Conservation (phyloP, 805 yeast species). For the Isabelozyma rhagii region DNA sequence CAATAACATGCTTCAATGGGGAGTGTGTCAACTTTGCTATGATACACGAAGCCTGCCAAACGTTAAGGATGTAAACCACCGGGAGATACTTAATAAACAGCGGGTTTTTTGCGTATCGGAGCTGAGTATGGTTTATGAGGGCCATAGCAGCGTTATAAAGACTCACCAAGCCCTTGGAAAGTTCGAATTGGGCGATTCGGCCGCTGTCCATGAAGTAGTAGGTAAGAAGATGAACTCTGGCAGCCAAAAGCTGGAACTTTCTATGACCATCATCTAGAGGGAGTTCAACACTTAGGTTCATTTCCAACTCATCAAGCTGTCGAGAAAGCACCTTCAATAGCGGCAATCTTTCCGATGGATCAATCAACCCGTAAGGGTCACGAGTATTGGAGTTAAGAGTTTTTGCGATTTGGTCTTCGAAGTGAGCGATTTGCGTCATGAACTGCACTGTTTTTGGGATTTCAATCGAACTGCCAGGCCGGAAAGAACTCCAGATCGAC, state of each 20-base stretch:
- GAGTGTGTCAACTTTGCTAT: conserved; percentile 79
- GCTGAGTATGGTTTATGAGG: conserved; percentile 62
- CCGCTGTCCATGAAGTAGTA: conserved; percentile 74
- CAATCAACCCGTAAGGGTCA: conserved; percentile 64
- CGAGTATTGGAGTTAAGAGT: conserved; percentile 69
- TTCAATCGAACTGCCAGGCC: conserved; percentile 41
- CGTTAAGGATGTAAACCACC: conserved; percentile 70
- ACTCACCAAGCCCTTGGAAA: conserved; percentile 68
- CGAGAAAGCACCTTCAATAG: conserved; percentile 64
- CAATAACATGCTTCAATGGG: conserved; percentile 61
- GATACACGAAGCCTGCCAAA: conserved; percentile 92
- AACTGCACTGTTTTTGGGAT: conserved; percentile 63
- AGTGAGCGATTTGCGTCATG: conserved; percentile 78
- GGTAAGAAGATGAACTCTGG: conserved; percentile 79
- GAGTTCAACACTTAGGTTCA: conserved; percentile 42
- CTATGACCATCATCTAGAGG: conserved; percentile 60
- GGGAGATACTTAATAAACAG: conserved; percentile 77
- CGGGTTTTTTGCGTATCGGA: conserved; percentile 56
- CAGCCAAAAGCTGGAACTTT: conserved; percentile 62
- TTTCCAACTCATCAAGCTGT: conserved; percentile 75
- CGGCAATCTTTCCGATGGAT: conserved; percentile 70
- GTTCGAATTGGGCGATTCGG: conserved; percentile 52
- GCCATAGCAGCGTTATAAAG: conserved; percentile 79
- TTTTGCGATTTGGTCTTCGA: conserved; percentile 81
- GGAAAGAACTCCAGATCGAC: conserved; percentile 53